Evolutionary conservation across 495 filamentous ascomycete species (phyloP), one percentile per base, ranked within the genome.

Genomic region (Aspergillus mulundensis): DNA sequence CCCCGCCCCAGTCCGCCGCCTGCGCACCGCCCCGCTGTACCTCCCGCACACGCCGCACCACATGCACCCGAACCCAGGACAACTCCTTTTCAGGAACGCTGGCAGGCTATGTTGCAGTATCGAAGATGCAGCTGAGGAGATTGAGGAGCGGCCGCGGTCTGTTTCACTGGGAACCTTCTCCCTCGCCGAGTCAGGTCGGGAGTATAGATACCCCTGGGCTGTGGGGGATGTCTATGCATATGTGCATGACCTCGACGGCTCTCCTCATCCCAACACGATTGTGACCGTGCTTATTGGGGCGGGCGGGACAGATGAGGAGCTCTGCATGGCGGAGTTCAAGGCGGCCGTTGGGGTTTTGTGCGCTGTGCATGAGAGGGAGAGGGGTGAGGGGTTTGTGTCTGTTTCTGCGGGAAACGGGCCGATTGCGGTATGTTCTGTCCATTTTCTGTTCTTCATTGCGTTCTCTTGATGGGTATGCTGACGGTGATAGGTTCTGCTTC

Each of bases 401-500:
- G n/a, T n/a, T n/a, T n/a, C n/a, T n/a, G n/a, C n/a, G n/a, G n/a
- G n/a, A n/a, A n/a, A n/a, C n/a, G n/a, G n/a, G n/a, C n/a, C n/a
- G n/a, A n/a, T n/a, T n/a, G n/a, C n/a, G n/a, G n/a, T n/a, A n/a
- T n/a, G n/a, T n/a, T n/a, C n/a, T n/a, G n/a, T n/a, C n/a, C 5
- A 18, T 10, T 42, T 42, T 42, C 19, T 42, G 3, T 42, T 42
- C 16, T 40, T 20, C 19, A 7, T 20, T 20, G 4, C 3, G 18
- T 42, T 42, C 19, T 1, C 10, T 23, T 3, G 34, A 23, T 23
- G 19, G 12, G n/a, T n/a, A 44, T 44, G 19, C 41, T 46, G 16
- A 46, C 43, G 6, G 19, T 1, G 11, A 7, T 4, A 78, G 78
- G 61, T 80, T 63, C 63, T 81, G 72, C n/a, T 49, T 40, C 25